These are phyloP conservation scores for Russula emetica DNA, from an alignment of 768 basidiomycete genomes.

Conservation along the genomic window DNA sequence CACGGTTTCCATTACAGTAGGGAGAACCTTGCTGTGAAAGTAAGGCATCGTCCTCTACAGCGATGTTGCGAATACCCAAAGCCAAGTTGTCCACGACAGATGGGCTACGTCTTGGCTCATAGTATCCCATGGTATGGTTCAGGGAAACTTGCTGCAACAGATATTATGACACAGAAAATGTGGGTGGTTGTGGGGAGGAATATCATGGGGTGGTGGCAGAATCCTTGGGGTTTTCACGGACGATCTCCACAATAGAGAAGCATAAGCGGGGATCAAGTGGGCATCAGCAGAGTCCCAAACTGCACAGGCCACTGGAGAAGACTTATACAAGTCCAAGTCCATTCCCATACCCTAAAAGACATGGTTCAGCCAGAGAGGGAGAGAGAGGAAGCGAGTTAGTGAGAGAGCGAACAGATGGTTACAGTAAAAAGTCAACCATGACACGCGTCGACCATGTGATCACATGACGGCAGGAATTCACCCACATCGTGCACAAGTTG, in stretches of 20 bases:
- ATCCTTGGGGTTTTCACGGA: constrained; percentile 87
- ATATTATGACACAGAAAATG: constrained; percentile 37
- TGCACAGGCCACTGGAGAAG: constrained; percentile 87
- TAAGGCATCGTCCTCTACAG: constrained; percentile 51
- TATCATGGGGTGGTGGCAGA: constrained; percentile 39
- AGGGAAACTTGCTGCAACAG: constrained; percentile 31
- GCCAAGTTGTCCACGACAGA: constrained; percentile 48
- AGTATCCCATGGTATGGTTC: constrained; percentile 31
- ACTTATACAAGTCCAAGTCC: constrained; percentile 95
- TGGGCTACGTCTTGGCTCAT: constrained; percentile 41
- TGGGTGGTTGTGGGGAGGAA: constrained; percentile 41
- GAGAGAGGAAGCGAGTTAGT: too few species aligned
- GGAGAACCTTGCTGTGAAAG: constrained; percentile 32
- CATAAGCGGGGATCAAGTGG: constrained; percentile 91
- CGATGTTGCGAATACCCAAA: constrained; percentile 56
- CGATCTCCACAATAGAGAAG: constrained; percentile 98
- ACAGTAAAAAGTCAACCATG: too few species aligned
- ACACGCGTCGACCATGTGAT: too few species aligned
- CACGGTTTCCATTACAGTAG: constrained; percentile 39
- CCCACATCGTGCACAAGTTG: too few species aligned
- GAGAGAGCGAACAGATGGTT: too few species aligned
- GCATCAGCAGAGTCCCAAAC: constrained; percentile 97
- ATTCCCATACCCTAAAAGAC: constrained; percentile 99
- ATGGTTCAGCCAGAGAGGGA: too few species aligned
- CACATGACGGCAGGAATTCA: too few species aligned